These are phyloP conservation scores for Carex scoparia DNA, from an alignment of 176 grass and related monocot species.

Conservation along the genomic window DNA sequence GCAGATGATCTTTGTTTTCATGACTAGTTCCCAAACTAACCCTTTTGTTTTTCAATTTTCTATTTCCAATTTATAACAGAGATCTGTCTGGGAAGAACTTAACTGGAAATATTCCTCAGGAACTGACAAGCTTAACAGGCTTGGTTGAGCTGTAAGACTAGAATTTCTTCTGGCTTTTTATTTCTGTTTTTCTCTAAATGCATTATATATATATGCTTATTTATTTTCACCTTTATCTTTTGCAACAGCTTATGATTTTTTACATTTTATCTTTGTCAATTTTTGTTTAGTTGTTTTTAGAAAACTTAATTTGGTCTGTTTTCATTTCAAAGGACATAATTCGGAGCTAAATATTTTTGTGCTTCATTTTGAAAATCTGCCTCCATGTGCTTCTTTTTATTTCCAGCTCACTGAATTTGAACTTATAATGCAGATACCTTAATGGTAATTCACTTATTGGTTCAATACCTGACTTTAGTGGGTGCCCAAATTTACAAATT, in stretches of 20 bases:
- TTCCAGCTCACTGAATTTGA: conserved; percentile 13
- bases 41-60: neutral
- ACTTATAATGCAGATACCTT: conserved; percentile 45
- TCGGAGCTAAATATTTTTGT: neutral
- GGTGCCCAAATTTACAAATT: conserved; percentile 49
- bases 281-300: neutral
- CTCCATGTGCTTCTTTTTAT: neutral
- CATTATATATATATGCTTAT: no score
- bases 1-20: neutral
- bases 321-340: neutral
- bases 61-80: conserved; percentile 15
- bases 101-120: conserved; percentile 65
- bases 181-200: no score
- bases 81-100: conserved; percentile 49
- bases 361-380: neutral
- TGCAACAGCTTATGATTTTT: neutral
- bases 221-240: neutral
- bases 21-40: neutral
- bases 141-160: conserved; percentile 74
- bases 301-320: neutral
- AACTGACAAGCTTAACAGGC: conserved; percentile 56
- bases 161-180: neutral
- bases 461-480: conserved; percentile 71
- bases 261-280: neutral
- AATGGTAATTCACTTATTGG: conserved; percentile 67